Conservation (phyloP, 2,329 filamentous ascomycete genomes). For the Neurospora crassa region DNA sequence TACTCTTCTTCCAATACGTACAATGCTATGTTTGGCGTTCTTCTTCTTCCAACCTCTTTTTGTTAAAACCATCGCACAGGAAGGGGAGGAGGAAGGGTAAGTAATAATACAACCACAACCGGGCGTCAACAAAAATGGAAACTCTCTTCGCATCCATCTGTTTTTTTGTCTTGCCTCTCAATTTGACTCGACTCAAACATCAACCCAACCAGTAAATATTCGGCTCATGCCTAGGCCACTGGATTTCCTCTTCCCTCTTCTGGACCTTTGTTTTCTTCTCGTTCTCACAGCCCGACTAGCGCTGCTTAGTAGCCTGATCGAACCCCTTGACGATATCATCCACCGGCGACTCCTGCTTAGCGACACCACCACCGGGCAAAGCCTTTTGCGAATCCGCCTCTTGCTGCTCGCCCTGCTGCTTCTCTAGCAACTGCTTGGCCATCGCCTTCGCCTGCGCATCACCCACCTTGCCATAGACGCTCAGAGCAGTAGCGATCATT, state of each 20-base stretch:
- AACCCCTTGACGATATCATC: constrained; percentile 8
- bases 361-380: constrained; percentile 5
- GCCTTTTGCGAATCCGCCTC: constrained; percentile 14
- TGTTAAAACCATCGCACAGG: background rate
- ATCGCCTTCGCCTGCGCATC: constrained; percentile 64
- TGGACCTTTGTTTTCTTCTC: background rate
- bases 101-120: background rate
- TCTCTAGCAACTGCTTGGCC: constrained; percentile 40
- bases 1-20: background rate
- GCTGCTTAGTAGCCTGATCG: constrained; percentile 4
- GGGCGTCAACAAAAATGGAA: background rate
- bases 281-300: background rate
- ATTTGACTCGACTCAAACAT: background rate
- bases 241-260: background rate
- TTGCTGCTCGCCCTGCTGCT: constrained; percentile 13
- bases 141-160: background rate
- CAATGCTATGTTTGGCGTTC: background rate
- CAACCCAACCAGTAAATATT: background rate
- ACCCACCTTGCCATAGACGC: constrained; percentile 89
- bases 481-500: constrained; percentile 94
- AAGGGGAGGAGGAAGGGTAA: background rate
- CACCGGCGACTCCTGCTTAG: background rate
- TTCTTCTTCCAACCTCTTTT: background rate
- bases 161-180: background rate
- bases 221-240: background rate